Evolutionary conservation across 768 basidiomycete genomes (phyloP).

Genomic region (Rickenella mellea): DNA sequence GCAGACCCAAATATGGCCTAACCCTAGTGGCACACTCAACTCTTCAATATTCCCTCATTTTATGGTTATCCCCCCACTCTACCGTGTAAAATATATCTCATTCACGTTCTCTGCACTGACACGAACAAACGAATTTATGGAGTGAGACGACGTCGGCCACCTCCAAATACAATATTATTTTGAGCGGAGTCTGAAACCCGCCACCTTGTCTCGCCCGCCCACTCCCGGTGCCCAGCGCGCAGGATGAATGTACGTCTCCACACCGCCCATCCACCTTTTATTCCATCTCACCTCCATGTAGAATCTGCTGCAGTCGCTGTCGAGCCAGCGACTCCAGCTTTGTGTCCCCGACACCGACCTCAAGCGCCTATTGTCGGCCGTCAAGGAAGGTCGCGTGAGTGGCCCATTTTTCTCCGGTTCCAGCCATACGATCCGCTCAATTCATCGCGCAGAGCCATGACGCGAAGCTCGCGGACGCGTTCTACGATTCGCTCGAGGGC

Average conservation of each 20-base stretch:
- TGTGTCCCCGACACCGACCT: conserved; percentile 60
- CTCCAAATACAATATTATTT: too few relatives aligned
- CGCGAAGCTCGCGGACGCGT: conserved; percentile 71
- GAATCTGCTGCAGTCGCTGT: conserved; percentile 87
- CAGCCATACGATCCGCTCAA: conserved; percentile 13
- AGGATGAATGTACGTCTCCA: conserved; percentile 28
- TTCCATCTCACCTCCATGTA: conserved; percentile 20
- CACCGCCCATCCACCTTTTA: conserved; percentile 18
- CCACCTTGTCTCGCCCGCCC: conserved; percentile 17
- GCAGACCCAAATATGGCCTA: too few relatives aligned
- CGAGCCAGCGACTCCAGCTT: conserved; percentile 62
- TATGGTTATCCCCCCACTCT: too few relatives aligned
- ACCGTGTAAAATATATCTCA: too few relatives aligned
- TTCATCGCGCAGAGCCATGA: conserved; percentile 34
- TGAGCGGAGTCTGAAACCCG: conserved; percentile 21
- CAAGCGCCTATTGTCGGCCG: conserved; percentile 69
- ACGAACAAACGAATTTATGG: too few relatives aligned
- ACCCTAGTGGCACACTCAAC: too few relatives aligned
- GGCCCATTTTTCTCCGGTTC: conserved; percentile 10
- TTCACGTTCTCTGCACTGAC: too few relatives aligned
- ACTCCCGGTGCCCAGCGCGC: conserved; percentile 14
- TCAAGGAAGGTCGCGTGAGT: conserved; percentile 84
- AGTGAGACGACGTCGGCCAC: too few relatives aligned
- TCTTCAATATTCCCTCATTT: too few relatives aligned
- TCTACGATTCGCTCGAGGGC: conserved; percentile 90